Evolutionary conservation across 768 basidiomycete species (phyloP), one percentile per base, ranked within the genome.

Genomic region (Leccinum olivaceopallidum): DNA sequence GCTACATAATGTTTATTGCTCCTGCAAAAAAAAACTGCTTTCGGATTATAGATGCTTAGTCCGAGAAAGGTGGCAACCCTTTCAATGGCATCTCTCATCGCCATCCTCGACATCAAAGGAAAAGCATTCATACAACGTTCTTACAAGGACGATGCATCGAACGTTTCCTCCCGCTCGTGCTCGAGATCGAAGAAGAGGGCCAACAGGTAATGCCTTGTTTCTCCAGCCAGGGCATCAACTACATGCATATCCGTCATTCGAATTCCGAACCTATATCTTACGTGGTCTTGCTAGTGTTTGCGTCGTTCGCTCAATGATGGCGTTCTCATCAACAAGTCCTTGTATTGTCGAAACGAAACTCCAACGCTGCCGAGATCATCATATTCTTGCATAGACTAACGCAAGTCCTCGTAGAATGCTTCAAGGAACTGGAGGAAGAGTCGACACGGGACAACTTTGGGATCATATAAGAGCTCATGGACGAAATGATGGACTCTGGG

Each of bases 401-500:
- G 0, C 86, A 94, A 72, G n/a, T 98, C 6, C 82, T 99, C 58
- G 84, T 95, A 56, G 97, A 98, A 72, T 98, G 98, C 81, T 99
- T 99, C 83, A 98, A 98, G 74, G 97, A 98, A 73, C 87, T 98
- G 42, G 97, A 99, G 73, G 97, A 98, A 71, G 97, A 99, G 79
- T 95, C 94, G 53, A 98, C 98, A 71, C 83, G 97, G 8, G 97
- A 99, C 76, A 98, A 99, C 72, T 99, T 99, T 71, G 97, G 98
- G 44, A 97, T 99, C 72, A 97, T 99, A 54, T 99, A 97, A 75
- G 96, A 98, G 73, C 85, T 98, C 57, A 84, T 98, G 80, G 96
- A 98, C 69, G 97, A 99, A 80, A 98, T 98, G 94, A 98, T 98
- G 95, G 96, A 99, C 79, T 99, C 97, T 76, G 97, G 97, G 8